Base-by-base conservation (phyloP, 1,284 basidiomycete species). In the Microstroma glucosiphilum region DNA sequence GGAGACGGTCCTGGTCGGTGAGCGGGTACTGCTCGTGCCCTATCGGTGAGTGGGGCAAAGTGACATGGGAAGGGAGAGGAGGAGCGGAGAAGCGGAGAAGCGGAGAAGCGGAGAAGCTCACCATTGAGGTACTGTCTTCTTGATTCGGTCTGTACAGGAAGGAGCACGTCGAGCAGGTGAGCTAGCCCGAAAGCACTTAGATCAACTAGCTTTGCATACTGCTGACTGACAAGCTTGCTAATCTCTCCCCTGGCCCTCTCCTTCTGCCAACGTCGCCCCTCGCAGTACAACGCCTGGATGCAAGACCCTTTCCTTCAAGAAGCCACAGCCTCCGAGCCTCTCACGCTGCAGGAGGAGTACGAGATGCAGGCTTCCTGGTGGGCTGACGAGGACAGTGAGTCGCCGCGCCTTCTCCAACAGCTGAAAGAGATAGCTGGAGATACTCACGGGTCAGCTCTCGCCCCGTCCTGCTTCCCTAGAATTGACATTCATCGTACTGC, bases 331-430 rank as follows among this genome's bases (percentile, higher is more conserved):
- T 92, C 89, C 60, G 92, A 96, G 73, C 87, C 88, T 6, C 83
- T 97, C 43, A 85, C 84, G 0, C 81, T 92, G 11, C 87, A 89
- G 59, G 86, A 94, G 75, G 94, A 96, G 75, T 88, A 88, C 68
- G 88, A 88, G 21, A 96, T 97, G 92, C 92, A 96, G 79, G 82
- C 81, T 55, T 89, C 88, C 76, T 96, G 93, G 93, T 87, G 87
- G 68, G 75, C 84, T 1, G 93, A 96, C 76, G 84, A 87, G 59
- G 92, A 97, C 80, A 96, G 88, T 88, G 61, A 65, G 86, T 12
- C 30, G 30, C 3, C 30, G 3, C 26, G 21, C 13, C 58, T 30
- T 1, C 9, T 19, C 13, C 2, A 1, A 30, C 8, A n/a, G n/a
- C 26, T 6, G 19, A 11, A 25, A 23, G 17, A 56, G n/a, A 57